Conservation (phyloP, 192 early-diverging fungal species). For the Kappamyces sp. region DNA sequence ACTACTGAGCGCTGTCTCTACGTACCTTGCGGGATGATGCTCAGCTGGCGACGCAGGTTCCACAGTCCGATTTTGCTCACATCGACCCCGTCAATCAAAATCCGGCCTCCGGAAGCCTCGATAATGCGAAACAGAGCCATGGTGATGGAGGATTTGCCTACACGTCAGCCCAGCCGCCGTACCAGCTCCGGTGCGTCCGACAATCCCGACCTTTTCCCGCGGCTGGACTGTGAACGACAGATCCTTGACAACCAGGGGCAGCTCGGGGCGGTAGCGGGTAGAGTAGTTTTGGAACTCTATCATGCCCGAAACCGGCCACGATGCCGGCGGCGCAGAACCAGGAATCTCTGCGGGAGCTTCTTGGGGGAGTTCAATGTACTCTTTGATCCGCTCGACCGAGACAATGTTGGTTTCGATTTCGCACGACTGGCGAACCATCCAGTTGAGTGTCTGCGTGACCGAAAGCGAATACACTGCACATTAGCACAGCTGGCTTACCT, state of each 20-base stretch:
- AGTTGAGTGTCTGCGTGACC: slow-evolving; percentile 79
- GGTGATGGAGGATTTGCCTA: slow-evolving; percentile 73
- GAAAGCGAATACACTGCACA: slow-evolving; percentile 61
- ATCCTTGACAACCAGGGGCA: slow-evolving; percentile 71
- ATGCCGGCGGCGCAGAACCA: slow-evolving; percentile 22
- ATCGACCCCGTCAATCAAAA: slow-evolving; percentile 70
- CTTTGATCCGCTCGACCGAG: slow-evolving; percentile 72
- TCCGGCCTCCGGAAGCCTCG: slow-evolving; percentile 60
- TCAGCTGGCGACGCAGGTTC: slow-evolving; percentile 67
- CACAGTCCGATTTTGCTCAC: slow-evolving; percentile 61
- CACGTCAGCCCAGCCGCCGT: neutral
- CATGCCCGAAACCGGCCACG: slow-evolving; percentile 71
- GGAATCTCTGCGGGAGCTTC: slow-evolving; percentile 68
- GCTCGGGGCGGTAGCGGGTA: slow-evolving; percentile 71
- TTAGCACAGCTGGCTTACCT: slow-evolving; percentile 16
- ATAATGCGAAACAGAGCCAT: slow-evolving; percentile 74
- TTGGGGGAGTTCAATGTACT: slow-evolving; percentile 71
- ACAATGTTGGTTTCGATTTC: slow-evolving; percentile 73
- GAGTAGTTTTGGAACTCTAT: slow-evolving; percentile 74
- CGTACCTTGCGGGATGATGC: slow-evolving; percentile 71
- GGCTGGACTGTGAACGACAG: slow-evolving; percentile 14
- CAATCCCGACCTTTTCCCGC: slow-evolving; percentile 50
- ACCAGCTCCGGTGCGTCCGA: slow-evolving; percentile 51
- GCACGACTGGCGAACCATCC: slow-evolving; percentile 80
- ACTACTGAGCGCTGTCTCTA: neutral